Conservation (phyloP, 2,329 filamentous ascomycete genomes). For the Ustilaginoidea virens region DNA sequence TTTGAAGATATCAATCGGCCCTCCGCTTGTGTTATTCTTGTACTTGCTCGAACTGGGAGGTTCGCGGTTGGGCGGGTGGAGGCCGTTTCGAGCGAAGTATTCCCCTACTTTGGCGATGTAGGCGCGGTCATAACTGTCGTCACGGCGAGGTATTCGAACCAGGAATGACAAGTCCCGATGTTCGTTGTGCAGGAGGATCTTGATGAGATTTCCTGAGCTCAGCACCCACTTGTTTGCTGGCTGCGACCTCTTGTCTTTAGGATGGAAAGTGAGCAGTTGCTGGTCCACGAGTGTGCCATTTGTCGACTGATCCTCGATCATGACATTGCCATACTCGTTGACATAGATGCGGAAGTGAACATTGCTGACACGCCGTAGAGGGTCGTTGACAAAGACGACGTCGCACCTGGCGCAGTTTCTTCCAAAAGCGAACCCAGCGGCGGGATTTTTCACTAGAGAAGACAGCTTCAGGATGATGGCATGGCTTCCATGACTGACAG, state of each 20-base stretch:
- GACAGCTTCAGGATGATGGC: constrained; percentile 75
- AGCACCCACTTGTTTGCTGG: constrained; percentile 41
- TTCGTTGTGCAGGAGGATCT: constrained; percentile 42
- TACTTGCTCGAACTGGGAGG: constrained; percentile 21
- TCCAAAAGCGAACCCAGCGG: constrained; percentile 72
- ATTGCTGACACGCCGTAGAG: constrained; percentile 68
- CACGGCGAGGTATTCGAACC: constrained; percentile 67
- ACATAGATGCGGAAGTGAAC: constrained; percentile 91
- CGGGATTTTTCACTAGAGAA: constrained; percentile 50
- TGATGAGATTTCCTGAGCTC: constrained; percentile 56
- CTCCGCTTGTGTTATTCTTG: constrained; percentile 12
- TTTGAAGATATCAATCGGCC: constrained; percentile 25
- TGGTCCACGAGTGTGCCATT: constrained; percentile 86
- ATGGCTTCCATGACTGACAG: constrained; percentile 35
- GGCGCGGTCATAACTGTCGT: constrained; percentile 45
- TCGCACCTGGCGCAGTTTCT: constrained; percentile 61
- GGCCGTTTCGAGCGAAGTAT: constrained; percentile 37
- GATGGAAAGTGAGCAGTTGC: constrained; percentile 37
- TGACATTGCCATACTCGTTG: constrained; percentile 71
- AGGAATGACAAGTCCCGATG: constrained; percentile 58
- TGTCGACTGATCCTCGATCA: constrained; percentile 90
- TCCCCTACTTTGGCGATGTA: constrained; percentile 55
- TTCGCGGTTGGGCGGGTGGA: constrained; percentile 29
- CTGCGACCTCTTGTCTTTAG: constrained; percentile 14
- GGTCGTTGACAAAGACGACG: constrained; percentile 49